Conservation (phyloP, 2,329 filamentous ascomycete species). For the Fusarium acutatum region DNA sequence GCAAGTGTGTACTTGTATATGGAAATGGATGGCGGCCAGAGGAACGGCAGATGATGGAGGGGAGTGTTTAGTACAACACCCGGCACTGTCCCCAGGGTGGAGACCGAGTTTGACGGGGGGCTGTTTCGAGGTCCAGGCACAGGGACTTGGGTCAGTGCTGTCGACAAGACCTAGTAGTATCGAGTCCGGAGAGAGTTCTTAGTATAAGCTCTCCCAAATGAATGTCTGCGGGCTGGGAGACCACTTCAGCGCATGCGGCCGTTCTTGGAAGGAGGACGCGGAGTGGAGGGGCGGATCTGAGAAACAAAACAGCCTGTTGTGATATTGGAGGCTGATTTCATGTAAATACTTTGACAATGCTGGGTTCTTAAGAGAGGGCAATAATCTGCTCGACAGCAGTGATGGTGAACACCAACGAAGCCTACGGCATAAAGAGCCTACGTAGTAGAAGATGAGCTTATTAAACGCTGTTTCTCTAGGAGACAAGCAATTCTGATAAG, state of each 20-base stretch:
- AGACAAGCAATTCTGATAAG: slow-evolving; percentile 35
- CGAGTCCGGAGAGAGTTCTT: slow-evolving; percentile 44
- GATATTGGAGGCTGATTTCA: slow-evolving; percentile 36
- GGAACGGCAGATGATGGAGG: slow-evolving; percentile 58
- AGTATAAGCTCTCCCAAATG: slow-evolving; percentile 32
- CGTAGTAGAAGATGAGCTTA: slow-evolving; percentile 30
- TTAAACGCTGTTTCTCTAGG: slow-evolving; percentile 29
- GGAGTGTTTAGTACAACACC: slow-evolving; percentile 58
- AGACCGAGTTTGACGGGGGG: slow-evolving; percentile 47
- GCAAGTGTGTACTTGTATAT: slow-evolving; percentile 58
- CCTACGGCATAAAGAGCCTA: slow-evolving; percentile 14
- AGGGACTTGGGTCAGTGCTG: slow-evolving; percentile 45
- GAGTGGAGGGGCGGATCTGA: slow-evolving; percentile 41
- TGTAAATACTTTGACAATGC: slow-evolving; percentile 33
- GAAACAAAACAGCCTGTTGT: slow-evolving; percentile 40
- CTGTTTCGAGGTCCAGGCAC: slow-evolving; percentile 51
- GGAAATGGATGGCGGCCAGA: slow-evolving; percentile 51
- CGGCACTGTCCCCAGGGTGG: slow-evolving; percentile 60
- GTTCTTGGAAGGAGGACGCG: slow-evolving; percentile 59
- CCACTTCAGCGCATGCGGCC: slow-evolving; percentile 54
- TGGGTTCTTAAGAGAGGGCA: slow-evolving; percentile 33
- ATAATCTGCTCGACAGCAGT: slow-evolving; percentile 22
- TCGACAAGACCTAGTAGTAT: slow-evolving; percentile 40
- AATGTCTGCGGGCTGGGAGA: slow-evolving; percentile 40
- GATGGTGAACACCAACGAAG: slow-evolving; percentile 1